phyloP scores from a whole-genome alignment of 352 stramenopile genomes.

The Pythium aphanidermatum region DNA sequence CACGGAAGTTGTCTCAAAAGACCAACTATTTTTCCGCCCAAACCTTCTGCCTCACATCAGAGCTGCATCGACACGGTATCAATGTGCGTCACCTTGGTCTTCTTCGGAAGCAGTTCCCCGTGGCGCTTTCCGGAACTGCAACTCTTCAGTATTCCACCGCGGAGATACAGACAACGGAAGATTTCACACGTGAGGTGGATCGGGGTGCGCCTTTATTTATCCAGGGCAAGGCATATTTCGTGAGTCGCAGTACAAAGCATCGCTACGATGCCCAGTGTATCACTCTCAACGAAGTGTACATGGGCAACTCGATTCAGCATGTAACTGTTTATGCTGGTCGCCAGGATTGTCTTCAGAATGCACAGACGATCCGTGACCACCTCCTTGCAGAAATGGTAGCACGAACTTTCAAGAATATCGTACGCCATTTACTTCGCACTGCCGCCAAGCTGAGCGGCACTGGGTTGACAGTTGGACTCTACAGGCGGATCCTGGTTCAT shows the following conservation, averaged over 20 bases:
- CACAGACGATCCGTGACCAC: conserved; percentile 42
- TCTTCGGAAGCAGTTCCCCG: conserved; percentile 71
- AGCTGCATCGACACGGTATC: conserved; percentile 88
- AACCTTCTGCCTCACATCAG: conserved; percentile 54
- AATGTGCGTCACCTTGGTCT: conserved; percentile 88
- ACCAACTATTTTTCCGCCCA: conserved; percentile 39
- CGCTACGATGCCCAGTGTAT: conserved; percentile 53
- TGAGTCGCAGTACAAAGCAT: conserved; percentile 39
- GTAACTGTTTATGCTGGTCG: conserved; percentile 60
- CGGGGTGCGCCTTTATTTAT: conserved; percentile 60
- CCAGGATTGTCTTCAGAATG: conserved; percentile 49
- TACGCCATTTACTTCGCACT: conserved; percentile 67
- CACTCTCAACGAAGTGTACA: conserved; percentile 50
- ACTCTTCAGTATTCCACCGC: conserved; percentile 77
- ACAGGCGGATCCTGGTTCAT: conserved; percentile 45
- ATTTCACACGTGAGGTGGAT: conserved; percentile 80
- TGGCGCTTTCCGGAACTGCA: conserved; percentile 64
- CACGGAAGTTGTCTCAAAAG: conserved; percentile 67
- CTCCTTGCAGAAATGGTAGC: conserved; percentile 86
- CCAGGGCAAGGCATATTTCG: conserved; percentile 36
- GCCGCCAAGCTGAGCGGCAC: conserved; percentile 26
- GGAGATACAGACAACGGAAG: conserved; percentile 68
- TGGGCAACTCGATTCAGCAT: conserved; percentile 67
- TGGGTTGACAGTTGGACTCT: conserved; percentile 33
- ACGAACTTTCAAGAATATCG: conserved; percentile 82